Conservation (phyloP, 73 alveolate species). For the Paramecium tetraurelia region DNA sequence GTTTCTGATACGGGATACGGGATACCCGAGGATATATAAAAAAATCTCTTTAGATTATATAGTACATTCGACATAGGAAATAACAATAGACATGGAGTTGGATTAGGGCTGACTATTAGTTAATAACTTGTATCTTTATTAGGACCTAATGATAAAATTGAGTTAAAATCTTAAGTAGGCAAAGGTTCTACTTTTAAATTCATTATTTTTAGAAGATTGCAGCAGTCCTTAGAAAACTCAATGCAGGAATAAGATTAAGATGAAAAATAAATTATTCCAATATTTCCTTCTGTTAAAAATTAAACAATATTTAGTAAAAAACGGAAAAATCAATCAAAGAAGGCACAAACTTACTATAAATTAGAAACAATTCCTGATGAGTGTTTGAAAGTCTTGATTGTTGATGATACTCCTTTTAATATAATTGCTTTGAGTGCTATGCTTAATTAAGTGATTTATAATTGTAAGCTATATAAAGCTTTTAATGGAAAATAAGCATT, state of each 20-base stretch:
- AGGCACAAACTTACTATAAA: background rate
- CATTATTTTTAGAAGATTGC: background rate
- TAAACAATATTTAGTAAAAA: background rate
- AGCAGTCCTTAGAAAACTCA: background rate
- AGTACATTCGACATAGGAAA: conserved; percentile 39
- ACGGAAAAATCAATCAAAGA: background rate
- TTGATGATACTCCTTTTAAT: conserved; percentile 61
- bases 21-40: conserved; percentile 17
- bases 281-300: background rate
- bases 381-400: background rate
- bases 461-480: conserved; percentile 24
- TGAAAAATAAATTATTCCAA: background rate
- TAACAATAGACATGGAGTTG: conserved; percentile 55
- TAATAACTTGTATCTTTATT: conserved; percentile 45
- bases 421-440: conserved; percentile 51
- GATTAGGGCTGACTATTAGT: conserved; percentile 59
- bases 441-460: background rate
- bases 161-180: conserved; percentile 39
- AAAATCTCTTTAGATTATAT: conserved; percentile 50
- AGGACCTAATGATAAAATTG: conserved; percentile 56
- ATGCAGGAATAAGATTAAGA: background rate
- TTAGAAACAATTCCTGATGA: background rate
- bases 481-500: conserved; percentile 62
- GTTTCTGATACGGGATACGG: conserved; percentile 62
- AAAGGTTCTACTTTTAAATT: conserved; percentile 54